Conservation (phyloP, 1,284 basidiomycete species). For the Wallemia mellicola region DNA sequence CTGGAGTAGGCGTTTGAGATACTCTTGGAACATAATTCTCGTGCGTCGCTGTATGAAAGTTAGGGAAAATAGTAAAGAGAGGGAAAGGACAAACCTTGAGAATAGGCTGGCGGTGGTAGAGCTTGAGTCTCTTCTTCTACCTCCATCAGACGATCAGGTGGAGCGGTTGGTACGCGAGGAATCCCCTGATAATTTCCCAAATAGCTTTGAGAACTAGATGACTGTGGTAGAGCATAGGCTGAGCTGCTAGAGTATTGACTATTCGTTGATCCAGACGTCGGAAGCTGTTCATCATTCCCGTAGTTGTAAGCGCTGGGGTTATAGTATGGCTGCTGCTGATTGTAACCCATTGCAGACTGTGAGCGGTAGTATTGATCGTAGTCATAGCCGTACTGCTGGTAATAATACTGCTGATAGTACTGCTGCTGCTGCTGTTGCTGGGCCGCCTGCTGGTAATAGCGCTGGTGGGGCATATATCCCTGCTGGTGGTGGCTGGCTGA, state of each 20-base stretch:
- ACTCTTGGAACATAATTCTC: too few species aligned
- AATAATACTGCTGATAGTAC: slow-evolving; percentile 10
- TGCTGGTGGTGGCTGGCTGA: slow-evolving; percentile 19
- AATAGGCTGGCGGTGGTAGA: not conserved
- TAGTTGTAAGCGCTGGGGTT: not conserved
- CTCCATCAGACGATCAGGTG: not conserved
- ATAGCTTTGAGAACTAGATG: not conserved
- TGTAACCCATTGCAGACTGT: not conserved
- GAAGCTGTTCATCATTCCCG: slow-evolving; percentile 1
- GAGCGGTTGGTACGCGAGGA: not conserved
- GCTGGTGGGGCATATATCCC: not conserved
- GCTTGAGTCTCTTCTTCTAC: not conserved
- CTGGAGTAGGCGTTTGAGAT: too few species aligned
- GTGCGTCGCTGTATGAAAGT: too few species aligned
- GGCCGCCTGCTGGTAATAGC: slow-evolving; percentile 6
- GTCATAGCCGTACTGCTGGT: slow-evolving; percentile 14
- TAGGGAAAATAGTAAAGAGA: too few species aligned
- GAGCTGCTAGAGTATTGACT: slow-evolving; percentile 2
- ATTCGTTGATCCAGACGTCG: slow-evolving; percentile 3
- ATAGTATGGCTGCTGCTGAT: slow-evolving; percentile 1
- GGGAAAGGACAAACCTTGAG: too few species aligned
- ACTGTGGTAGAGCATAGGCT: not conserved
- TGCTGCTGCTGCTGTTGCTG: slow-evolving; percentile 10
- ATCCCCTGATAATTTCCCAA: not conserved
- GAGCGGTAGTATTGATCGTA: not conserved